Percentiles rank a stretch among this genome's conserved stretches.
These are phyloP conservation scores for Sporothrix mexicana DNA, from an alignment of 2,329 filamentous ascomycete species.

Conservation along the genomic window DNA sequence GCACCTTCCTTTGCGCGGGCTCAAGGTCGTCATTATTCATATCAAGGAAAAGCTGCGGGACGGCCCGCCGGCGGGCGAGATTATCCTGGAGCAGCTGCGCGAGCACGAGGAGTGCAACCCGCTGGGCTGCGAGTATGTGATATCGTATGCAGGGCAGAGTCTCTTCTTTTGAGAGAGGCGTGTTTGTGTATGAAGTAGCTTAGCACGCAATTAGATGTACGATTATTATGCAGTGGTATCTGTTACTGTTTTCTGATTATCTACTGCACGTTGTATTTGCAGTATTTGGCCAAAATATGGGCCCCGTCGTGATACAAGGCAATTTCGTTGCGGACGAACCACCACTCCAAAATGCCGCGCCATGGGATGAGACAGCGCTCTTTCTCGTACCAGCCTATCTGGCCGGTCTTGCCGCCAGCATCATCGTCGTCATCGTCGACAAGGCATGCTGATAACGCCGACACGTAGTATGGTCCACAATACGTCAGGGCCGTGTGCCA, in stretches of 20 bases:
- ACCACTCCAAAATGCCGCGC: no score
- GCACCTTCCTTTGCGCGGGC: slow-evolving; percentile 65
- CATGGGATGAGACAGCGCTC: no score
- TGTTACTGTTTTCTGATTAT: no score
- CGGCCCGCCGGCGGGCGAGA: slow-evolving; percentile 66
- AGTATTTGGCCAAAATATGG: no score
- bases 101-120: slow-evolving; percentile 68
- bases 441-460: no score
- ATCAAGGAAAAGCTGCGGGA: slow-evolving; percentile 86
- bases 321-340: no score
- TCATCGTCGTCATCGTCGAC: no score
- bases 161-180: slow-evolving; percentile 52
- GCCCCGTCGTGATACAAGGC: no score
- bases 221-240: neutral
- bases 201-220: neutral
- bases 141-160: slow-evolving; percentile 70
- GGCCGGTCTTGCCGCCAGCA: no score
- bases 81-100: slow-evolving; percentile 71
- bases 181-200: neutral
- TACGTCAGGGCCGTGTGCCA: no score
- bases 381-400: no score
- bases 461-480: no score
- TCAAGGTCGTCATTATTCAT: slow-evolving; percentile 89
- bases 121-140: slow-evolving; percentile 79
- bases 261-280: neutral